These are phyloP conservation scores for Monascus ruber DNA, from an alignment of 2,329 filamentous ascomycete species.

Conservation along the genomic window DNA sequence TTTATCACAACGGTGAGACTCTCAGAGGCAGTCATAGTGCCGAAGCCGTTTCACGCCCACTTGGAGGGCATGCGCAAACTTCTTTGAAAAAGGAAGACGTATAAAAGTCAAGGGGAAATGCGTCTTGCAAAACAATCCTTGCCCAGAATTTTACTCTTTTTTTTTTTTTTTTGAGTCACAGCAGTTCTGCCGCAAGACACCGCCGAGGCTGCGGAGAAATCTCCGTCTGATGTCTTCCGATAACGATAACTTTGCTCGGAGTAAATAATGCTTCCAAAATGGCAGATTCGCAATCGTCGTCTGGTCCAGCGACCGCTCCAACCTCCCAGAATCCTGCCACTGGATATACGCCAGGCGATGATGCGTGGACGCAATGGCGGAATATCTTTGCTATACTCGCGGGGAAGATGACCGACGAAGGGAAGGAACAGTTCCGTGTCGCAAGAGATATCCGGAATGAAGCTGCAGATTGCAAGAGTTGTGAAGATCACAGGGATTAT, in stretches of 20 bases:
- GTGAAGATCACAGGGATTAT: slow-evolving; percentile 73
- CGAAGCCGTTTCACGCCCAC: too few species aligned
- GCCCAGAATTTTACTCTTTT: background rate
- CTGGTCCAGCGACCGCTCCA: slow-evolving; percentile 5
- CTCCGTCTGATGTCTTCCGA: background rate
- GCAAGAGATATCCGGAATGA: slow-evolving; percentile 66
- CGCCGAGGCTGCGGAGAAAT: slow-evolving; percentile 7
- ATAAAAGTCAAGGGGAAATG: too few species aligned
- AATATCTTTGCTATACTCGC: slow-evolving; percentile 79
- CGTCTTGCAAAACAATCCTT: slow-evolving; percentile 1
- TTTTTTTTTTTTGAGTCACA: background rate
- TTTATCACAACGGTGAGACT: slow-evolving; percentile 30
- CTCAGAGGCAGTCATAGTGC: slow-evolving; percentile 13
- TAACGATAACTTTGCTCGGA: background rate
- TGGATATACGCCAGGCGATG: slow-evolving; percentile 30
- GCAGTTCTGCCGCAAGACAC: slow-evolving; percentile 19
- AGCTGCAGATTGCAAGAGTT: slow-evolving; percentile 64
- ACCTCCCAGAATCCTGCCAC: slow-evolving; percentile 16
- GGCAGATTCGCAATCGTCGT: slow-evolving; percentile 18
- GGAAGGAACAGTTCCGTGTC: slow-evolving; percentile 64
- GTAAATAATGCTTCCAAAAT: slow-evolving; percentile 10
- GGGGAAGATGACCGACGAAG: slow-evolving; percentile 57
- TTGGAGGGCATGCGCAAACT: too few species aligned
- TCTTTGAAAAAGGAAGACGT: too few species aligned
- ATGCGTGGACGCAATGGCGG: slow-evolving; percentile 50